Conservation (phyloP, 164 flowering plant genomes). For the Chimonanthus salicifolius region DNA sequence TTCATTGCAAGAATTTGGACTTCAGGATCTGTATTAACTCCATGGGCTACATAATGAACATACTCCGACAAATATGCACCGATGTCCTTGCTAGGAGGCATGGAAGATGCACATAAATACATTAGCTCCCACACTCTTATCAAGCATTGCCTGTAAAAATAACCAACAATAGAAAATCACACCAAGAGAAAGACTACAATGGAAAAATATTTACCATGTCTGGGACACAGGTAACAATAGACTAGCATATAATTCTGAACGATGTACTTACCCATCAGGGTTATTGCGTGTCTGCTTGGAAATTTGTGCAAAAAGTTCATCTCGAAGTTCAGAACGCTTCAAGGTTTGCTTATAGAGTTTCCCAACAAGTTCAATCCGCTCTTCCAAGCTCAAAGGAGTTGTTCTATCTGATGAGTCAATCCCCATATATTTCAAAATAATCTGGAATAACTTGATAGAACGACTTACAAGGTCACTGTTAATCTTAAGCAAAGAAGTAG, state of each 20-base stretch:
- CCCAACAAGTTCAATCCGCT: slow-evolving; percentile 76
- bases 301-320: slow-evolving; percentile 89
- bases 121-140: slow-evolving; percentile 93
- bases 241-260: background rate
- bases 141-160: slow-evolving; percentile 57
- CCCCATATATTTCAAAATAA: slow-evolving; percentile 91
- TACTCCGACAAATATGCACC: slow-evolving; percentile 87
- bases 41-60: slow-evolving; percentile 80
- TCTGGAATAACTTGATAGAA: slow-evolving; percentile 75
- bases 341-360: slow-evolving; percentile 85
- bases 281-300: slow-evolving; percentile 93
- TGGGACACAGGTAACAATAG: background rate
- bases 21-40: slow-evolving; percentile 51
- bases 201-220: background rate
- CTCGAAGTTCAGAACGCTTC: slow-evolving; percentile 94
- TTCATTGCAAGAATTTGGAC: slow-evolving; percentile 69
- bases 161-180: background rate
- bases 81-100: slow-evolving; percentile 99
- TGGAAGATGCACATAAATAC: slow-evolving; percentile 91
- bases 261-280: slow-evolving; percentile 58
- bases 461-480: slow-evolving; percentile 73
- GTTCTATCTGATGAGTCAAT: slow-evolving; percentile 74
- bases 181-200: background rate
- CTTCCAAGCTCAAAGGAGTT: slow-evolving; percentile 63
- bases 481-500: slow-evolving; percentile 86